Conservation (phyloP, 371 early-diverging fungal species). For the Mucor sp. region DNA sequence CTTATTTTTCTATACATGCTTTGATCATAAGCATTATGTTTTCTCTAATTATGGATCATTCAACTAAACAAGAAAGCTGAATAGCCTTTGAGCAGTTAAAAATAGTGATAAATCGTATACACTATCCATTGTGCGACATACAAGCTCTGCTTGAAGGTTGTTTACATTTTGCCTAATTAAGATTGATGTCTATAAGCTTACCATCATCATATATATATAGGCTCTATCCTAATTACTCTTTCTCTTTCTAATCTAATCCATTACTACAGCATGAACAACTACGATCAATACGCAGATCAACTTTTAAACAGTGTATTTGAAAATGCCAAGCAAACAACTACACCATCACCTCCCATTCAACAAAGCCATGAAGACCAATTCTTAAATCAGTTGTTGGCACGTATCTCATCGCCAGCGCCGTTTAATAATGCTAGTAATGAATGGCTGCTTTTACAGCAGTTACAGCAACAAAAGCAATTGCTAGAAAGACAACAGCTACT, state of each 20-base stretch:
- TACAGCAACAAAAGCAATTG: constrained; percentile 10
- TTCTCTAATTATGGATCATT: neutral
- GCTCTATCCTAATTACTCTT: neutral
- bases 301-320: constrained; percentile 17
- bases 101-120: neutral
- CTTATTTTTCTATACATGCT: too few species aligned
- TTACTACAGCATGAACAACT: neutral
- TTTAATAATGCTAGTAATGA: neutral
- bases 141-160: neutral
- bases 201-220: neutral
- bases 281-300: constrained; percentile 21
- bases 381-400: constrained; percentile 5
- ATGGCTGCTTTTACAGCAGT: constrained; percentile 6
- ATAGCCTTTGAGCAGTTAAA: neutral
- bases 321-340: constrained; percentile 13
- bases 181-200: neutral
- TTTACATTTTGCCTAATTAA: constrained; percentile 9
- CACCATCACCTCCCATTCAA: neutral
- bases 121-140: neutral
- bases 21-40: too few species aligned
- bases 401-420: neutral
- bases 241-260: too few species aligned
- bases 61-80: neutral
- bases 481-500: constrained; percentile 4
- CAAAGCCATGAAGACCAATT: constrained; percentile 1